These are phyloP conservation scores for Cryptosporidium ubiquitum DNA, from an alignment of 169 alveolate species.

Conservation along the genomic window DNA sequence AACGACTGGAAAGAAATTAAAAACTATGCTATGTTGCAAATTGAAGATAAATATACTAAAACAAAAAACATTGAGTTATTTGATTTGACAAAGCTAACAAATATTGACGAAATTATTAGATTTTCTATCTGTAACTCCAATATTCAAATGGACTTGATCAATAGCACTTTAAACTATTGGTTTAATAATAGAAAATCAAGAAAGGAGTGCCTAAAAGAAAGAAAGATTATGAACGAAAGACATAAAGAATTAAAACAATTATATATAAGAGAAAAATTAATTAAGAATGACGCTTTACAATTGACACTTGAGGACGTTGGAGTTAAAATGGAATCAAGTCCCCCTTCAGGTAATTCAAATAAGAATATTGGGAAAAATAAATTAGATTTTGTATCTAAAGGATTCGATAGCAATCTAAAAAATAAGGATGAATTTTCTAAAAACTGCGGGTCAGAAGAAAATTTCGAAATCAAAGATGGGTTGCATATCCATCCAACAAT, in stretches of 20 bases:
- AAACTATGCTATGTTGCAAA: not conserved
- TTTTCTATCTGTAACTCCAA: not conserved
- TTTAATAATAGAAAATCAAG: constrained; percentile 53
- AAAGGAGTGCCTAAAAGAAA: constrained; percentile 37
- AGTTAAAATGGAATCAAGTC: not conserved
- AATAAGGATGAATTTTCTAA: not conserved
- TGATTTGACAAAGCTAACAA: constrained; percentile 1
- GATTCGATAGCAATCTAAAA: not conserved
- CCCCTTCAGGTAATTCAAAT: not conserved
- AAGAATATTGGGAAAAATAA: not conserved
- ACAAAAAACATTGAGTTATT: not conserved
- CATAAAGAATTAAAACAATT: constrained; percentile 45
- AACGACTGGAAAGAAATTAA: constrained; percentile 81
- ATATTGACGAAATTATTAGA: constrained; percentile 10
- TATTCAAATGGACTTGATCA: constrained; percentile 12
- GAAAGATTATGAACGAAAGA: constrained; percentile 44
- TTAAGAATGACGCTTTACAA: constrained; percentile 10
- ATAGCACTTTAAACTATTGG: constrained; percentile 24
- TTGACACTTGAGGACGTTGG: constrained; percentile 55
- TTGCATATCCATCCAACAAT: not conserved
- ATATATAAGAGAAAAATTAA: not conserved
- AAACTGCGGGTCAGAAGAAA: not conserved
- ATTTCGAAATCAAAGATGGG: not conserved
- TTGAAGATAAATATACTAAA: not conserved
- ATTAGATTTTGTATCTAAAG: not conserved